Conservation (phyloP, 2,329 filamentous ascomycete species). For the Epichloe aotearoae region DNA sequence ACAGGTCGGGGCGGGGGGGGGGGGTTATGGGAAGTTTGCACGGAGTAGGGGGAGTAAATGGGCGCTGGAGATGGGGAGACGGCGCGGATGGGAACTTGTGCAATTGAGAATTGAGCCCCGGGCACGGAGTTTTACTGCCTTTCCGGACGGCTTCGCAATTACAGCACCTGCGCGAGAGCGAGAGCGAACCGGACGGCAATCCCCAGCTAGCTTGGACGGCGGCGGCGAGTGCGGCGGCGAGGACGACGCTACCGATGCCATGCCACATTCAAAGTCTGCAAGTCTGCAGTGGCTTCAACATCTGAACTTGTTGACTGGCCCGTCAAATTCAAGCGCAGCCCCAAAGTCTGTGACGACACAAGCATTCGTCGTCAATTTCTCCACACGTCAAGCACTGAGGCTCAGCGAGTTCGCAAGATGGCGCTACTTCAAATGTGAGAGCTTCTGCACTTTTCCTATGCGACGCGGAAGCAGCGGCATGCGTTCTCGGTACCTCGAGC, state of each 20-base stretch:
- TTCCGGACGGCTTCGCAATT: not conserved
- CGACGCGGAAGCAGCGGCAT: constrained; percentile 3
- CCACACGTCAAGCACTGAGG: not conserved
- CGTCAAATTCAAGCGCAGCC: too few relatives aligned
- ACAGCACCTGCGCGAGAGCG: not conserved
- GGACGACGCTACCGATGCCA: not conserved
- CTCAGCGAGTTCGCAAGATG: not conserved
- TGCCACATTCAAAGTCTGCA: not conserved
- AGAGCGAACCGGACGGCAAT: not conserved
- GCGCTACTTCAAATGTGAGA: not conserved
- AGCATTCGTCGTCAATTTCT: not conserved
- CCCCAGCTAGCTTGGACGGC: not conserved
- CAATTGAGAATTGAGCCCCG: not conserved
- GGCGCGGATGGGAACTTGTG: not conserved
- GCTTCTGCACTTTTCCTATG: not conserved
- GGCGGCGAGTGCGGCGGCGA: not conserved
- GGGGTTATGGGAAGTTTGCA: not conserved
- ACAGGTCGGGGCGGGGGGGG: not conserved
- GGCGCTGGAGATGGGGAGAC: not conserved
- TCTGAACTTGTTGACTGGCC: too few relatives aligned
- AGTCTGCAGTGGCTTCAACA: not conserved
- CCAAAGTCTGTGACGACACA: not conserved
- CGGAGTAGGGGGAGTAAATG: not conserved
- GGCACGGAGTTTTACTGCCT: not conserved
- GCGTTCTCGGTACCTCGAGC: not conserved